phyloP scores from a whole-genome alignment of 2,329 filamentous ascomycete species.

The Diatrype stigma region DNA sequence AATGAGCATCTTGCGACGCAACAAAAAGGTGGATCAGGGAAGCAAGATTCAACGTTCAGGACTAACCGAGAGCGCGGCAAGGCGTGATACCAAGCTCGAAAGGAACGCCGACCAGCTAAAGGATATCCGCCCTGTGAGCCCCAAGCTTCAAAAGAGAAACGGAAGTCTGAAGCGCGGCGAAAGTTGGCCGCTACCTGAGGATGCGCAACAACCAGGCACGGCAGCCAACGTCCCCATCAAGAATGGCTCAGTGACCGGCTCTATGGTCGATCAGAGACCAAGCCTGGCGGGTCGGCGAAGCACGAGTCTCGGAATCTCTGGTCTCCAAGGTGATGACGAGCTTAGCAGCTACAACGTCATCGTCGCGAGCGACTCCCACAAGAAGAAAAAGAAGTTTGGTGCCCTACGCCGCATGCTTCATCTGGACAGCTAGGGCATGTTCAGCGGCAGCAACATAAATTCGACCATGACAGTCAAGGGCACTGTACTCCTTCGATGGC shows the following conservation, averaged over 20 bases:
- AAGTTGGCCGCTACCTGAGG: conserved; percentile 45
- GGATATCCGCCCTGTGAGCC: conserved; percentile 35
- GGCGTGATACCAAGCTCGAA: conserved; percentile 60
- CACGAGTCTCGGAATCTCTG: conserved; percentile 27
- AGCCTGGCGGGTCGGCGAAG: conserved; percentile 18
- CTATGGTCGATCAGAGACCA: conserved; percentile 9
- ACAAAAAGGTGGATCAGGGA: conserved; percentile 47
- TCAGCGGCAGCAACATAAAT: conserved; percentile 6
- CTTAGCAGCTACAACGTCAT: conserved; percentile 12
- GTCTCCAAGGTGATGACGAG: conserved; percentile 2
- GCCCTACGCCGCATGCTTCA: conserved; percentile 53
- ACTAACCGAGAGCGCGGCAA: conserved; percentile 52
- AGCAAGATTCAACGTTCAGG: conserved; percentile 52
- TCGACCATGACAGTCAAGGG: conserved; percentile 5
- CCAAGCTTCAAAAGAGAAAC: conserved; percentile 44
- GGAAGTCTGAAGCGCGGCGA: conserved; percentile 31
- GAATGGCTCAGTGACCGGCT: conserved; percentile 6
- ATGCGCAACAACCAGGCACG: conserved; percentile 18
- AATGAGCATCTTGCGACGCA: conserved; percentile 60
- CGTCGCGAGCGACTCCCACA: conserved; percentile 25
- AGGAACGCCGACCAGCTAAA: conserved; percentile 50
- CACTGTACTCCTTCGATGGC: conserved; percentile 17
- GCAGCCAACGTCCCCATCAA: conserved; percentile 21
- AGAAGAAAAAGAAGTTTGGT: conserved; percentile 51
- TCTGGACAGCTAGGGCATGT: conserved; percentile 43